Evolutionary conservation across 306 rosid species (phyloP).

Genomic region (Vachellia pachyceras): DNA sequence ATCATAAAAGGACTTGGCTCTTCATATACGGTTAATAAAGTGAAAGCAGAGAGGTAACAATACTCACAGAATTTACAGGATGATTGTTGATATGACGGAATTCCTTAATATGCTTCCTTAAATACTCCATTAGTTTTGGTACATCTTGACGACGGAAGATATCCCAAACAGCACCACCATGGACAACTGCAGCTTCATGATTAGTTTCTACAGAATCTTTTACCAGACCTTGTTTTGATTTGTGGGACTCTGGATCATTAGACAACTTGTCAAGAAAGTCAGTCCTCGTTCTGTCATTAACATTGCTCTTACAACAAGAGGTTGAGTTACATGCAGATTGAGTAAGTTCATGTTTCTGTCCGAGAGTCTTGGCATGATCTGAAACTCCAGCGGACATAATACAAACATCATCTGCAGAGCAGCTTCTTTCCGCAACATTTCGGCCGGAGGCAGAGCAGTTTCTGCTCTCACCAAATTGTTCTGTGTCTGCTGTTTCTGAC

Average conservation of each 20-base stretch:
- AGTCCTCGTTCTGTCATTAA: conserved; percentile 31
- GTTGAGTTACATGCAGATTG: conserved; percentile 39
- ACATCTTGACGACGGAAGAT: conserved; percentile 77
- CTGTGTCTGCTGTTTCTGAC: conserved; percentile 28
- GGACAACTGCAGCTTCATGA: conserved; percentile 36
- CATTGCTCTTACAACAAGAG: conserved; percentile 15
- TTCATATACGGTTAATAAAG: conserved; percentile 1
- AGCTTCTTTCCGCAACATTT: conserved; percentile 16
- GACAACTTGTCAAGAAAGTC: conserved; percentile 32
- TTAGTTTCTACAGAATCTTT: conserved; percentile 43
- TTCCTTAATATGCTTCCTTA: conserved; percentile 65
- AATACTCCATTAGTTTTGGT: conserved; percentile 61
- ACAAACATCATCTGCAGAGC: conserved; percentile 18
- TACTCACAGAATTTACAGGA: conserved; percentile 67
- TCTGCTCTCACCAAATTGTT: conserved; percentile 25
- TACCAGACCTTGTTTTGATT: conserved; percentile 34
- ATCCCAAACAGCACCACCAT: conserved; percentile 81
- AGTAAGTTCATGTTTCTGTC: conserved; percentile 27
- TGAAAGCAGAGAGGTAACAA: conserved; percentile 26
- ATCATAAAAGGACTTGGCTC: conserved; percentile 31
- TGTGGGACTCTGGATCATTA: conserved; percentile 38
- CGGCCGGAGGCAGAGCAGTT: conserved; percentile 11
- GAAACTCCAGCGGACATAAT: conserved; percentile 33
- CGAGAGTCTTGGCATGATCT: conserved; percentile 16
- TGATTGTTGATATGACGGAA: conserved; percentile 57